Evolutionary conservation across 1,284 basidiomycete genomes (phyloP), one percentile per base, ranked within the genome.

Genomic region (Termitomyces sp.): DNA sequence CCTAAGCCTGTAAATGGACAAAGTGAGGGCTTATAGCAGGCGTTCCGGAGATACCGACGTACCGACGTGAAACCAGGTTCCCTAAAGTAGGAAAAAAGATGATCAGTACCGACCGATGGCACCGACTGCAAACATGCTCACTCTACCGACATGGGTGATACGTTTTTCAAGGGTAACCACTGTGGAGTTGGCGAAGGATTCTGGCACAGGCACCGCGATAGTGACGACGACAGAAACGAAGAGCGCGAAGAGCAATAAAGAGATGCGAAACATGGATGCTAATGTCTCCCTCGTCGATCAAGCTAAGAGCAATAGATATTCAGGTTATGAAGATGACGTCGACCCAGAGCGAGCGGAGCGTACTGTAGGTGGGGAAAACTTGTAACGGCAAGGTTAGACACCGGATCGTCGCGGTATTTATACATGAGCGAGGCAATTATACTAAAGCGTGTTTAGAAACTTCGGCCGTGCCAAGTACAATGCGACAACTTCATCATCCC

Each of bases 181-280:
- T 26, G 69, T 64, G 33, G 61, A 58, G 36, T 70, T 60, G 10
- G 53, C 45, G 34, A 30, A 43, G 10, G 62, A 50, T 24, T 59
- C 66, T 45, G 74, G 69, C 28, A 83, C 61, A 31, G 84, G 84
- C 26, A 77, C 66, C 13, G 79, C 79, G 60, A 78, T 61, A 41
- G 69, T 64, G 55, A 73, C 61, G 57, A 77, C 62, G 55, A 79
- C 51, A 58, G 74, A 70, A 51, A 73, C 65, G 64, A 76, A 72
- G 58, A 83, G 62, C 28, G 72, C 63, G 58, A 78, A 67, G 62
- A 80, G 57, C 62, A 79, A 61, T 62, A 75, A 54, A 41, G 68
- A 65, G 59, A 76, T 51, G 58, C 66, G 71, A 65, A 64, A 67
- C 77, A 81, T 80, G 58, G 52, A 12, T 66, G 33, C 5, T 38